These are phyloP conservation scores for Geranium brycei DNA, from an alignment of 345 rosid species.

Conservation along the genomic window DNA sequence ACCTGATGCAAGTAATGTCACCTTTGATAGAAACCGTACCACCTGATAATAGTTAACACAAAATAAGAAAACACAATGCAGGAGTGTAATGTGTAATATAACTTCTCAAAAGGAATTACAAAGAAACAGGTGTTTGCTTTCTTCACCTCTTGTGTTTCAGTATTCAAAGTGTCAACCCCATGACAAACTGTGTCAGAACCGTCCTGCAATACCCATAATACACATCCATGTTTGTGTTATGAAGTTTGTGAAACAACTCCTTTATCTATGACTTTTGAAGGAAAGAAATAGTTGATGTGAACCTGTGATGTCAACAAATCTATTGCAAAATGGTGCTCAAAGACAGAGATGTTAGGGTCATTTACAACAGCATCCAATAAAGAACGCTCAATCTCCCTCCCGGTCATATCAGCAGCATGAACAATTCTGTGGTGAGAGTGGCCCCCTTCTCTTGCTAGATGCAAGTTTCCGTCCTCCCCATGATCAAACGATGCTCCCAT, in stretches of 20 bases:
- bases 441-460: conserved; percentile 93
- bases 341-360: conserved; percentile 67
- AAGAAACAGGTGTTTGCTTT: not conserved
- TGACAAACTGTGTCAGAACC: conserved; percentile 60
- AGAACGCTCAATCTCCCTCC: conserved; percentile 94
- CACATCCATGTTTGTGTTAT: not conserved
- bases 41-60: conserved; percentile 31
- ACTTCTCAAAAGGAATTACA: not conserved
- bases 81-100: conserved; percentile 4
- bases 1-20: conserved; percentile 92
- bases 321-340: conserved; percentile 79
- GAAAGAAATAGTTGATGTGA: conserved; percentile 1
- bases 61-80: not conserved
- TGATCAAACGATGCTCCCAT: conserved; percentile 95
- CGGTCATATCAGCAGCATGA: conserved; percentile 98
- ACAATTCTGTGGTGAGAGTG: conserved; percentile 91
- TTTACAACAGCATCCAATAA: conserved; percentile 61
- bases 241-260: not conserved
- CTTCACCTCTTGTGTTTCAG: conserved; percentile 71
- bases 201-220: conserved; percentile 37
- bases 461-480: conserved; percentile 91
- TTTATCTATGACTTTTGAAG: not conserved
- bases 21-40: conserved; percentile 76
- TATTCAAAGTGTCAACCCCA: conserved; percentile 80
- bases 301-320: conserved; percentile 93